Conservation (phyloP, 1,139 yeast species). For the Zygoascus meyerae region DNA sequence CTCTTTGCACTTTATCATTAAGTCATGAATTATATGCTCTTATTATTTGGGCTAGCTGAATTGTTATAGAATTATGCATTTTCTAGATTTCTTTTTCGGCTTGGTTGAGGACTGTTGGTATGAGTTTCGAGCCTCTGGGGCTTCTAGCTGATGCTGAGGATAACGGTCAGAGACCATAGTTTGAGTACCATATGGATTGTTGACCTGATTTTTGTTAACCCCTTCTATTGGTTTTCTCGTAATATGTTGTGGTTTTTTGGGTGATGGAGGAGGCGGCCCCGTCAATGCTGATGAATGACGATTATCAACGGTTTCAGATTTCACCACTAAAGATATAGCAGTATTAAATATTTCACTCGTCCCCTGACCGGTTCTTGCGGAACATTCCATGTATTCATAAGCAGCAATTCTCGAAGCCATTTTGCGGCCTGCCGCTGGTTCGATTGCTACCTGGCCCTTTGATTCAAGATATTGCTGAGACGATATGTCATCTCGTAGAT, state of each 20-base stretch:
- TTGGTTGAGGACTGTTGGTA: not conserved
- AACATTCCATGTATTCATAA: conserved; percentile 93
- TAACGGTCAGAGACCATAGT: not conserved
- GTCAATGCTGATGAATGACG: not conserved
- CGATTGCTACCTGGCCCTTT: conserved; percentile 82
- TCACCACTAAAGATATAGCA: conserved; percentile 25
- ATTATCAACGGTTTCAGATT: not conserved
- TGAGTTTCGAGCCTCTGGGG: not conserved
- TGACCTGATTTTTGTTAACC: not conserved
- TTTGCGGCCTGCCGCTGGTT: conserved; percentile 83
- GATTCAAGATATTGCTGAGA: conserved; percentile 82
- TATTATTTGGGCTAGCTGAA: not conserved
- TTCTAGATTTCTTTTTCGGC: not conserved
- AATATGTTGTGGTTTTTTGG: not conserved
- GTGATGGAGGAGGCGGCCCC: not conserved
- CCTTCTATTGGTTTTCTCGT: conserved; percentile 1
- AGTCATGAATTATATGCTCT: not conserved
- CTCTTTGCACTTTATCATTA: not conserved
- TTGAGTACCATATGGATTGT: not conserved
- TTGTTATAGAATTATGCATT: conserved; percentile 1
- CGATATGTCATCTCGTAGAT: conserved; percentile 86
- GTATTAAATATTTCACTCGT: conserved; percentile 59
- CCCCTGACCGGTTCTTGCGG: conserved; percentile 73
- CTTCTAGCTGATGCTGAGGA: not conserved
- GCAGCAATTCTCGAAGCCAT: conserved; percentile 91